Conservation (phyloP, 352 stramenopile genomes). For the Pilasporangium apinafurcum region DNA sequence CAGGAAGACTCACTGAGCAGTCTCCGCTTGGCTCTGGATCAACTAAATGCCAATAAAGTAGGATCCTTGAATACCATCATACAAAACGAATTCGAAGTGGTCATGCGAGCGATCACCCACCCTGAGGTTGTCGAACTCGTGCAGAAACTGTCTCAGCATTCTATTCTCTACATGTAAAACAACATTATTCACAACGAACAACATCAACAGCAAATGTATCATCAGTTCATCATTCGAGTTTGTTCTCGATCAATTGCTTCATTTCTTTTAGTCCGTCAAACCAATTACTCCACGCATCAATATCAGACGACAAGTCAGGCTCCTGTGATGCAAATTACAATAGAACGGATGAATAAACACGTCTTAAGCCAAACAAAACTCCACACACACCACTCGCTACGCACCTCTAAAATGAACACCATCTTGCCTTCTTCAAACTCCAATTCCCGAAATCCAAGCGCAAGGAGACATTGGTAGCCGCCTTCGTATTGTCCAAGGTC, state of each 20-base stretch:
- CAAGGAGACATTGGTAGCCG: constrained; percentile 55
- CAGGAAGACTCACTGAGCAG: constrained; percentile 3
- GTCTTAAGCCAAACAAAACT: neutral
- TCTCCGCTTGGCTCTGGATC: constrained; percentile 13
- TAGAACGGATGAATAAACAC: neutral
- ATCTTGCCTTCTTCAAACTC: constrained; percentile 31
- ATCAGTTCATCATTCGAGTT: constrained; percentile 7
- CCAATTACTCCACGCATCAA: constrained; percentile 78
- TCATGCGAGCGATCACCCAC: constrained; percentile 33
- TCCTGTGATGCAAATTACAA: constrained; percentile 27
- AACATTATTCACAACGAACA: neutral
- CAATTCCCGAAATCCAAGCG: constrained; percentile 64
- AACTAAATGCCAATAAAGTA: constrained; percentile 1
- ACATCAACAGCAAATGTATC: neutral
- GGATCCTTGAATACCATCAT: constrained; percentile 10
- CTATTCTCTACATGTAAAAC: constrained; percentile 54
- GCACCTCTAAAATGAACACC: constrained; percentile 68
- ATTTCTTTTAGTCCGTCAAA: constrained; percentile 73
- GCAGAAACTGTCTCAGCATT: constrained; percentile 37
- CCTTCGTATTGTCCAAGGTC: constrained; percentile 64
- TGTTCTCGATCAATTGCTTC: constrained; percentile 33
- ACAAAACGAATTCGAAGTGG: constrained; percentile 19
- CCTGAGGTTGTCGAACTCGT: constrained; percentile 30
- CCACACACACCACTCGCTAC: neutral
- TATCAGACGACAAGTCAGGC: constrained; percentile 60